A percentile compares a stretch with the other conserved stretches of the same genome.
These are phyloP conservation scores for Mycosarcoma maydis DNA, from an alignment of 1,284 basidiomycete species.

Conservation along the genomic window DNA sequence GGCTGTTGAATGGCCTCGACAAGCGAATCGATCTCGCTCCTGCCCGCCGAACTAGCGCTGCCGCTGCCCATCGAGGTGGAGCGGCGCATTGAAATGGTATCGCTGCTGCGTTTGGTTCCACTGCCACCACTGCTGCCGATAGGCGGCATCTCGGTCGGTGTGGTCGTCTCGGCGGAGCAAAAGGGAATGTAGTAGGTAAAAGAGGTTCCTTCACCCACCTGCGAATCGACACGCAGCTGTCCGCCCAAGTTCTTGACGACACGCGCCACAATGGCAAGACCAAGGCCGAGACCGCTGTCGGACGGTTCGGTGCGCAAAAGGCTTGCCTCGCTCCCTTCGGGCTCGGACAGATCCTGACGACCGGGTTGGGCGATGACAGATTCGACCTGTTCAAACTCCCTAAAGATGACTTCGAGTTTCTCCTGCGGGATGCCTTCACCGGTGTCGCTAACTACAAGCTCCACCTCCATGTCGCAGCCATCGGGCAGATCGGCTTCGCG, in stretches of 20 bases:
- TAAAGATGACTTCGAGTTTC: slow-evolving; percentile 83
- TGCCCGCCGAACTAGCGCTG: slow-evolving; percentile 45
- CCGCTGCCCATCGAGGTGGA: slow-evolving; percentile 49
- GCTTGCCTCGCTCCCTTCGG: slow-evolving; percentile 22
- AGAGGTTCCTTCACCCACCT: slow-evolving; percentile 75
- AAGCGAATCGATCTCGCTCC: slow-evolving; percentile 74
- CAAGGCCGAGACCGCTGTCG: slow-evolving; percentile 71
- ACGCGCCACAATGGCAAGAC: slow-evolving; percentile 82
- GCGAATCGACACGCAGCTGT: slow-evolving; percentile 81
- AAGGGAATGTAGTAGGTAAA: slow-evolving; percentile 80
- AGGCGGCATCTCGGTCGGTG: slow-evolving; percentile 29
- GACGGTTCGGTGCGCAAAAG: slow-evolving; percentile 30
- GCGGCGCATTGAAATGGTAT: slow-evolving; percentile 39
- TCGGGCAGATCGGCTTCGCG: slow-evolving; percentile 33
- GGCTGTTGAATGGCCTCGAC: slow-evolving; percentile 73
- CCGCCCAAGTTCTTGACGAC: slow-evolving; percentile 83
- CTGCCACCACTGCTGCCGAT: slow-evolving; percentile 14
- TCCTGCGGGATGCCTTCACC: slow-evolving; percentile 79
- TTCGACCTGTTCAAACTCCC: slow-evolving; percentile 86
- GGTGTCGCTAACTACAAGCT: slow-evolving; percentile 80
- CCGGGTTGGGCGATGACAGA: slow-evolving; percentile 67
- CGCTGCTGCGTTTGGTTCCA: slow-evolving; percentile 25
- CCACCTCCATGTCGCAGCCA: slow-evolving; percentile 71
- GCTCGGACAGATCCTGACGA: slow-evolving; percentile 12
- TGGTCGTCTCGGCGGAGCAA: slow-evolving; percentile 48